Evolutionary conservation across 2,329 filamentous ascomycete species (phyloP), one percentile per base, ranked within the genome.

Genomic region (Penicillium hordei): DNA sequence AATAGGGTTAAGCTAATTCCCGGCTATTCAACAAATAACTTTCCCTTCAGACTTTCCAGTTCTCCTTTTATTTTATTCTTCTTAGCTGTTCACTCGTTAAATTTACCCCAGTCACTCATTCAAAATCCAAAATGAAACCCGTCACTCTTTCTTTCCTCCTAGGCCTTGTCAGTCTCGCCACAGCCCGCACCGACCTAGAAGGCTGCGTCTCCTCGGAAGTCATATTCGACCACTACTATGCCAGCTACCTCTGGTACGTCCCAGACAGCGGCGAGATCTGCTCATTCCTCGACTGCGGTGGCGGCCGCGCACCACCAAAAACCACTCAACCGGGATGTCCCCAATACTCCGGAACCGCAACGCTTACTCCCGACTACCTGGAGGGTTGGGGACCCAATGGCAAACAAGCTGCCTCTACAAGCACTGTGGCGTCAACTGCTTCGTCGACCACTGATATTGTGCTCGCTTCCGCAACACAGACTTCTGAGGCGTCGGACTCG

Each of bases 231-330:
- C 60, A 68, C 45, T 68, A 68, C 45, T 59, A 68, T 48, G 66
- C 66, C 62, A 69, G 63, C 48, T 61, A 68, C 60, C 64, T 71
- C 61, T 89, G 79, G 78, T 88, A 84, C 72, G 81, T 87, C 52
- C 86, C 85, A 2, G 84, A 75, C 63, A 84, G 82, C 19, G 85
- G 86, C 69, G 86, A 89, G 76, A 77, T 89, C 69, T 89, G 87
- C 79, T 77, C 78, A 12, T 68, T 84, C 60, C 79, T 86, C 64
- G 86, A 89, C 80, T 89, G 87, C 73, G 86, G 87, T 57, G 87
- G 87, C 62, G 87, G 86, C 55, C 80, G 82, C 45, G 87, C 86
- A 9, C 84, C 86, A 3, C 82, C 85, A 59, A 88, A 85, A 77
- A 84, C 82, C 17, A 82, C 79, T 27, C 82, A 86, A 23, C 86